Conservation (phyloP, 2,329 filamentous ascomycete species). For the Colletotrichum viniferum region DNA sequence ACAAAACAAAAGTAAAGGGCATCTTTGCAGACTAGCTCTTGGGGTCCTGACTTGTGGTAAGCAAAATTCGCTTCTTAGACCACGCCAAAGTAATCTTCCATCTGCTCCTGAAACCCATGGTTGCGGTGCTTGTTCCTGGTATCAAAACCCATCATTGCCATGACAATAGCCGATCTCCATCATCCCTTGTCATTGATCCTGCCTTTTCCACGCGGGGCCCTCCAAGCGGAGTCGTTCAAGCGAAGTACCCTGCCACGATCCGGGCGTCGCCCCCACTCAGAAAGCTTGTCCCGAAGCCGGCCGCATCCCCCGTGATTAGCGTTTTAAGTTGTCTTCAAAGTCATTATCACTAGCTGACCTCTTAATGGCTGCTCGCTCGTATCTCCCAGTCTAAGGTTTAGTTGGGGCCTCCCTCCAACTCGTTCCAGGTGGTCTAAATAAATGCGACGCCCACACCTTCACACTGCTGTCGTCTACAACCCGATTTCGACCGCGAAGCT, state of each 20-base stretch:
- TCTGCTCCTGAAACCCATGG: not conserved
- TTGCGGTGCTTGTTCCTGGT: not conserved
- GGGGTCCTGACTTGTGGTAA: not conserved
- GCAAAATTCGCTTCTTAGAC: not conserved
- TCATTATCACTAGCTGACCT: not conserved
- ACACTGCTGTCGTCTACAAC: accelerated
- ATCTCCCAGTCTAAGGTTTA: not conserved
- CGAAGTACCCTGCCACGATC: not conserved
- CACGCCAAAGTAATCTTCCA: not conserved
- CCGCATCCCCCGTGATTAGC: not conserved
- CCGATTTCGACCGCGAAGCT: not conserved
- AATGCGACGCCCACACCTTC: not conserved
- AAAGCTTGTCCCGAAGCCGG: not conserved
- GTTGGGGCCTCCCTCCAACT: not conserved
- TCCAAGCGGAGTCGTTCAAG: not conserved
- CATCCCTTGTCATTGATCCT: not conserved
- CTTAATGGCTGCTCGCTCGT: not conserved
- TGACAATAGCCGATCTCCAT: not conserved
- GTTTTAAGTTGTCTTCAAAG: not conserved
- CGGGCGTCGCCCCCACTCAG: not conserved
- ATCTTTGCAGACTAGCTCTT: not conserved
- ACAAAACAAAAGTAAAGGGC: no score
- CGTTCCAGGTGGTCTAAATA: not conserved
- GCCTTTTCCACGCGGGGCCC: not conserved
- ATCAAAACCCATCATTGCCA: not conserved